Percentiles rank a stretch among this genome's conserved stretches.
Evolutionary conservation across 371 early-diverging fungal genomes (phyloP).

Genomic region (Conidiobolus incongruus): DNA sequence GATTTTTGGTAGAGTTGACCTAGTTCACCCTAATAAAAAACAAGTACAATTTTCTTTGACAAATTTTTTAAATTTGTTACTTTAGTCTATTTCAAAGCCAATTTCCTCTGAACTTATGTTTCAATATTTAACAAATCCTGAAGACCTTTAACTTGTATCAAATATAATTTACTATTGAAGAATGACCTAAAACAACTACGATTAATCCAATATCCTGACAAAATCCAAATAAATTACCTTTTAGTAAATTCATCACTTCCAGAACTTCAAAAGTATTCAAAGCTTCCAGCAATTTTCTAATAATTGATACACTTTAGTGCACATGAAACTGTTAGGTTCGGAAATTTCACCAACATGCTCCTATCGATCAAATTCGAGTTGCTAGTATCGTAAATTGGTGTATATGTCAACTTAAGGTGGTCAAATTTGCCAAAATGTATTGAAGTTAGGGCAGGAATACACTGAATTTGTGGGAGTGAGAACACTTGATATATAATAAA

Average conservation of each 20-base stretch:
- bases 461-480: too few species aligned
- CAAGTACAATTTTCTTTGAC: too few species aligned
- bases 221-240: too few species aligned
- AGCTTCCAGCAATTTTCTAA: conserved; percentile 28
- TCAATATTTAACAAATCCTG: conserved; percentile 63
- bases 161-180: conserved; percentile 50
- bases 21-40: conserved; percentile 25
- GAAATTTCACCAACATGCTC: too few species aligned
- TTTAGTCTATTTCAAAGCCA: conserved; percentile 46
- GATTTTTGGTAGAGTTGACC: conserved; percentile 31
- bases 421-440: too few species aligned
- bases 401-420: too few species aligned
- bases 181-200: conserved; percentile 23
- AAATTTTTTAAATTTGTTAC: too few species aligned
- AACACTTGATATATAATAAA: too few species aligned
- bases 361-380: too few species aligned
- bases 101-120: conserved; percentile 44
- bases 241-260: conserved; percentile 57
- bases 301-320: conserved; percentile 55
- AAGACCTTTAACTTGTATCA: conserved; percentile 56
- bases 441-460: too few species aligned
- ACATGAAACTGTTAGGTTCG: conserved; percentile 45
- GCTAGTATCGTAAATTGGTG: too few species aligned
- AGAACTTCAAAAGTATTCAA: conserved; percentile 26
- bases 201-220: too few species aligned